Base-by-base conservation (phyloP, 805 yeast species). In the Saturnispora hagleri region DNA sequence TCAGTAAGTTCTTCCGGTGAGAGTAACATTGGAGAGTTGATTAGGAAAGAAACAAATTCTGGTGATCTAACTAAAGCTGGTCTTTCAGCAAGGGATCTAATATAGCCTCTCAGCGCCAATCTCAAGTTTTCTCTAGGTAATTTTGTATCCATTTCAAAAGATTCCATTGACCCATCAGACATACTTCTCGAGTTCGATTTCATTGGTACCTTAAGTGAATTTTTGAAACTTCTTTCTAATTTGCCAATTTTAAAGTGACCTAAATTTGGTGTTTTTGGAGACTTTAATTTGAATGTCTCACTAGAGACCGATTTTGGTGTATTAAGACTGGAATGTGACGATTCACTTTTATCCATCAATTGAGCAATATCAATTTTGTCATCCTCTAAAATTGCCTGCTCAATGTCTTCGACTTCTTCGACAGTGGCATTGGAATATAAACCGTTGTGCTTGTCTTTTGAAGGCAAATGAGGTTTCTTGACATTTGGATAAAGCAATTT, bases 121-220 rank as follows among this genome's bases (percentile, higher is more conserved):
- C 98, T 72, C 58, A 88, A 76, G 57, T 81, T 82, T 64, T 91
- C 98, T 28, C 95, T 75, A 13, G 51, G 51, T 26, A 49, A 33
- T 18, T 38, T 43, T 15, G 47, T 28, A 18, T 22, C 42, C 24
- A 26, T 10, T 3, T 26, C 43, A n/a, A 24, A 15, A n/a, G 33
- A 24, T 20, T 20, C 35, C 7, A 20, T 17, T 5, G 51, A 49
- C 4, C 22, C 51, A 43, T 24, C 26, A 5, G 51, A 49, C 18
- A 28, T 15, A 18, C 47, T 26, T 26, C 51, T 42, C 4, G 12
- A 18, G 13, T 49, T 42, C 5, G 42, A 15, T 9, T 24, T 43
- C 4, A 35, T 15, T 49, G 51, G 52, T 10, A 47, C 20, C 33
- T 55, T 54, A 15, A 62, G 43, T 2, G 61, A 53, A 31, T 56